Percentiles rank a stretch among this genome's conserved stretches.
These are phyloP conservation scores for Cladophialophora psammophila DNA, from an alignment of 2,329 filamentous ascomycete genomes.

Conservation along the genomic window DNA sequence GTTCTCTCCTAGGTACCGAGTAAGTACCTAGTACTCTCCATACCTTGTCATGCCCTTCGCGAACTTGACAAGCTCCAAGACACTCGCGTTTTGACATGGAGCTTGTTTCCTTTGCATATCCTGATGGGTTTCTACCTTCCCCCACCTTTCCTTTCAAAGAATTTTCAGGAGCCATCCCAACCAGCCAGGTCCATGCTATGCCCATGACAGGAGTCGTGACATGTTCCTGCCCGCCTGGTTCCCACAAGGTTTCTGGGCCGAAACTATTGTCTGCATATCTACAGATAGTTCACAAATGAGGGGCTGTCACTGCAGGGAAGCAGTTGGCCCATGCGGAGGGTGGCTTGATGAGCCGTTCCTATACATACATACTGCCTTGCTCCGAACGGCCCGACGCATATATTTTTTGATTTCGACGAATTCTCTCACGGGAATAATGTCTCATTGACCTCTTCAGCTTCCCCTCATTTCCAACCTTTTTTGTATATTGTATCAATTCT, in stretches of 20 bases:
- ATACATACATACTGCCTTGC: constrained; percentile 24
- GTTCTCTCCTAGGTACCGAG: too few relatives aligned
- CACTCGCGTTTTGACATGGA: constrained; percentile 26
- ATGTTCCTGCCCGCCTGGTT: neutral
- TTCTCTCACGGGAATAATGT: constrained; percentile 27
- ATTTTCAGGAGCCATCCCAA: neutral
- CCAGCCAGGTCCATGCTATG: neutral
- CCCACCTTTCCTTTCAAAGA: constrained; percentile 6
- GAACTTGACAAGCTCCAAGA: constrained; percentile 11
- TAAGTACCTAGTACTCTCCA: neutral
- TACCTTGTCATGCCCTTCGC: neutral
- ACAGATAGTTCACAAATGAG: neutral
- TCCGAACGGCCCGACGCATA: constrained; percentile 23
- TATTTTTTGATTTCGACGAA: constrained; percentile 15
- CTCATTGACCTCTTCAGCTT: constrained; percentile 29
- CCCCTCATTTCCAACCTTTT: constrained; percentile 5
- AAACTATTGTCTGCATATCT: constrained; percentile 11
- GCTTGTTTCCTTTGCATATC: constrained; percentile 18
- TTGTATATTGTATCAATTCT: constrained; percentile 17
- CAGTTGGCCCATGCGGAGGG: constrained; percentile 10
- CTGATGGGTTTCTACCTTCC: neutral
- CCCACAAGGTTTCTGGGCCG: constrained; percentile 6
- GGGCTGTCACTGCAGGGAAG: neutral
- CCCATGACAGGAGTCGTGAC: constrained; percentile 10
- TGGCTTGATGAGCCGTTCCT: neutral